Conservation (phyloP, 225 moss, liverwort and hornwort species). For the Sphagnum tenellum region DNA sequence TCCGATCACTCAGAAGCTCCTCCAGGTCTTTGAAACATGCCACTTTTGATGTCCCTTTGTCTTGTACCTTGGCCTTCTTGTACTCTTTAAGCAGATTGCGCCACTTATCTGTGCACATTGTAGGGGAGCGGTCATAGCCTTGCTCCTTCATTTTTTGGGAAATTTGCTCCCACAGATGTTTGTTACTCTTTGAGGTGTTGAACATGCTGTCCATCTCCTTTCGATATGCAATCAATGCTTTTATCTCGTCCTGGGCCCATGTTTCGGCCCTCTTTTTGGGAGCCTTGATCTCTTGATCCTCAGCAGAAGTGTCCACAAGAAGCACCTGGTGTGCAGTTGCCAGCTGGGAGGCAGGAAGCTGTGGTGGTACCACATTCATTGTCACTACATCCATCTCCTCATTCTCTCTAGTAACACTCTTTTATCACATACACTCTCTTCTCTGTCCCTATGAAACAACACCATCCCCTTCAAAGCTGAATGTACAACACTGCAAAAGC, state of each 20-base stretch:
- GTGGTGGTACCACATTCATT: constrained; percentile 18
- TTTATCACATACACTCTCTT: neutral
- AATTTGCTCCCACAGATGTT: constrained; percentile 97
- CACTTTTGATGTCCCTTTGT: constrained; percentile 83
- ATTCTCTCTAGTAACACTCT: neutral
- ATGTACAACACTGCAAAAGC: no score
- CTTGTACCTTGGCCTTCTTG: constrained; percentile 87
- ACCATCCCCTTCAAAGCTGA: no score
- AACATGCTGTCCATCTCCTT: constrained; percentile 92
- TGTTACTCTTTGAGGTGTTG: constrained; percentile 96
- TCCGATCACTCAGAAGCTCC: constrained; percentile 77
- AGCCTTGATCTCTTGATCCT: constrained; percentile 72
- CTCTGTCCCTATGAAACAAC: constrained; percentile 3
- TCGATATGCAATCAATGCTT: constrained; percentile 81
- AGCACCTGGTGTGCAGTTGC: constrained; percentile 51
- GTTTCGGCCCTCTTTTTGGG: constrained; percentile 98
- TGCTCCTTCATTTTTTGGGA: constrained; percentile 87
- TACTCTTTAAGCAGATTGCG: constrained; percentile 94
- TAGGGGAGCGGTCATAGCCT: constrained; percentile 88
- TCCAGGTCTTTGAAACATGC: constrained; percentile 95
- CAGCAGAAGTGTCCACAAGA: constrained; percentile 50
- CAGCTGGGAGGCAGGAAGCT: constrained; percentile 24
- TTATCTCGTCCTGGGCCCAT: constrained; percentile 97
- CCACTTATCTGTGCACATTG: constrained; percentile 99
- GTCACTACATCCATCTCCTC: constrained; percentile 30